Percentiles rank a stretch among this genome's conserved stretches.
phyloP scores from a whole-genome alignment of 768 basidiomycete species.

The Boletus vermiculosoides region DNA sequence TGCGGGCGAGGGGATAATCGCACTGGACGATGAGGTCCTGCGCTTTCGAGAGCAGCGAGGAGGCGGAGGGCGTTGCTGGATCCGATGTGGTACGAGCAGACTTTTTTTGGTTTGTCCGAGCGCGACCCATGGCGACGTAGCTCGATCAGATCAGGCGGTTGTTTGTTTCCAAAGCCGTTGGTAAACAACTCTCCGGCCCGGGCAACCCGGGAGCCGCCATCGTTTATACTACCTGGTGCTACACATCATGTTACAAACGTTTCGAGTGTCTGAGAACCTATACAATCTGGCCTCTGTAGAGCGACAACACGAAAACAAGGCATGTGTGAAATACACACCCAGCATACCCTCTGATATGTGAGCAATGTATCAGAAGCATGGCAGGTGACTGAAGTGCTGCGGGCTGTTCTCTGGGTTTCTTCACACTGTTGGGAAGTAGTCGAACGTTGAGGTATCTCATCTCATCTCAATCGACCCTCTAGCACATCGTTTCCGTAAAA shows the following conservation, averaged over 20 bases:
- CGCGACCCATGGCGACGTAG: constrained; percentile 48
- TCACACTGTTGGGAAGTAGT: neutral
- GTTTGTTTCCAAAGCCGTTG: constrained; percentile 19
- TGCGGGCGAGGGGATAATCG: constrained; percentile 77
- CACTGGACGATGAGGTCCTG: constrained; percentile 81
- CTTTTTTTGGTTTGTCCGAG: constrained; percentile 43
- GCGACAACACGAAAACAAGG: too few species aligned
- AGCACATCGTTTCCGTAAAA: too few species aligned
- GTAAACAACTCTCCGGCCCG: constrained; percentile 12
- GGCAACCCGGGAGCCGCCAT: neutral
- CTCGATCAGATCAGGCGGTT: constrained; percentile 12
- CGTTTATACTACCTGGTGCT: neutral
- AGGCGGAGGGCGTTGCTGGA: constrained; percentile 33
- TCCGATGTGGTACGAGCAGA: constrained; percentile 15
- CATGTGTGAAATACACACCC: too few species aligned
- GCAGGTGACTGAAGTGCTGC: too few species aligned
- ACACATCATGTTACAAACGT: too few species aligned
- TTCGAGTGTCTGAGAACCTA: too few species aligned
- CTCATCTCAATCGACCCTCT: too few species aligned
- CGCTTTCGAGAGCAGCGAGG: constrained; percentile 69
- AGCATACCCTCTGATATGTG: too few species aligned
- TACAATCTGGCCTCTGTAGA: too few species aligned
- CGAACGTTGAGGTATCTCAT: neutral
- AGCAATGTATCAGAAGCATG: too few species aligned
- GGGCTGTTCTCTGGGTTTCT: neutral